Evolutionary conservation across 768 basidiomycete genomes (phyloP), one percentile per base, ranked within the genome.

Genomic region (Mrakia frigida): DNA sequence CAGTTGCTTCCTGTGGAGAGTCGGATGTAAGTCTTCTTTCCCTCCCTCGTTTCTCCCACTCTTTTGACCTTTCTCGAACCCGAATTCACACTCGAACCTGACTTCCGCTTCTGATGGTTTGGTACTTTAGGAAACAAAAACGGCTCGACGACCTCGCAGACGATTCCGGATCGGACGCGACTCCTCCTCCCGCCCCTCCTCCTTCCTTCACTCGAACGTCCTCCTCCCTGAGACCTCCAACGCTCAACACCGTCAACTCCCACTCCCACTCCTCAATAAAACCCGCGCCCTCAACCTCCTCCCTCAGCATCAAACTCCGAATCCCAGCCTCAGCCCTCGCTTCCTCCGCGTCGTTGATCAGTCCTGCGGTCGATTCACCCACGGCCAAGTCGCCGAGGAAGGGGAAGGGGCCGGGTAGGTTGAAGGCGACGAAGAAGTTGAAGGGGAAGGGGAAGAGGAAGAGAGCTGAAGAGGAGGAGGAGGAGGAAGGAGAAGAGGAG

Each of bases 1-100:
- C 77, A 60, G 56, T 56, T 74, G 53, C 60, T 78, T 7, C 76
- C 76, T 50, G 67, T 69, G 5, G 70, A 72, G 35, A 72, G 59
- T 35, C 50, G 70, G 16, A 56, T 59, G 70, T 72, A 39, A n/a
- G 69, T 70, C 33, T 6, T 43, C 46, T 7, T 31, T n/a, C 28
- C 25, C 25, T 52, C n/a, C 4, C 46, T 41, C 39, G 5, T 0
- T 50, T 50, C 46, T 21, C 16, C 14, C 18, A 0, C 46, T 50
- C 46, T 16, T 21, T 21, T 18, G 16, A 50, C 2, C 5, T 2
- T 3, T 9, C 21, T 1, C 46, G 46, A 50, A 18, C 43, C 11
- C n/a, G 9, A 16, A 21, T 68, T 41, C 67, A 41, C 35, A 14
- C 23, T 43, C 41, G 56, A 60, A 23, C 6, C 35, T 37, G 63